A percentile compares a stretch with the other conserved stretches of the same genome.
Conservation (phyloP, 2,329 filamentous ascomycete genomes). For the Microascus cirrosus region DNA sequence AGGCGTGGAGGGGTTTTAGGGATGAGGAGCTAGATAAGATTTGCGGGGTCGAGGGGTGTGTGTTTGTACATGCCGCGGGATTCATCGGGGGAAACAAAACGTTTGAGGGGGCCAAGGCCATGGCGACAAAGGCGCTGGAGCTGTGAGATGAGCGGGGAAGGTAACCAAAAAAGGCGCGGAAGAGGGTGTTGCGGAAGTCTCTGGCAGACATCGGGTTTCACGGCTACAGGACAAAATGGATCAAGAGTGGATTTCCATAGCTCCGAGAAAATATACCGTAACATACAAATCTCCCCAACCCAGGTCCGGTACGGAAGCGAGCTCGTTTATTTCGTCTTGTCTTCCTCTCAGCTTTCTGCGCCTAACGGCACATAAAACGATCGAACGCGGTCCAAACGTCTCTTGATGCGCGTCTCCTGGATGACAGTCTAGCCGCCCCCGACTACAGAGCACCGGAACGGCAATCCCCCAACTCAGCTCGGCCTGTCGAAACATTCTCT, state of each 20-base stretch:
- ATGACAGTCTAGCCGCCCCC: background rate
- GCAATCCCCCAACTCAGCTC: background rate
- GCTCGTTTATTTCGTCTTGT: background rate
- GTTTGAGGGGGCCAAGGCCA: conserved; percentile 74
- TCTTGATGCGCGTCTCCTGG: background rate
- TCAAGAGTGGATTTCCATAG: background rate
- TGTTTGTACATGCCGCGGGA: conserved; percentile 89
- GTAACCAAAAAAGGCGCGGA: background rate
- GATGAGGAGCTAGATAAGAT: conserved; percentile 74
- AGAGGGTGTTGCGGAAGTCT: background rate
- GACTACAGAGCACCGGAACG: background rate
- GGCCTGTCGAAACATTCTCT: background rate
- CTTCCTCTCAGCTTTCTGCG: background rate
- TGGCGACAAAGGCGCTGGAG: conserved; percentile 67
- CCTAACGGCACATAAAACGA: background rate
- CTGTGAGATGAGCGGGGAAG: background rate
- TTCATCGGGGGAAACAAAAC: conserved; percentile 96
- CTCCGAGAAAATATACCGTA: background rate
- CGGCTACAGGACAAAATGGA: background rate
- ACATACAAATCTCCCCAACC: background rate
- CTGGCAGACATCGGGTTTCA: background rate
- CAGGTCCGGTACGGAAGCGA: background rate
- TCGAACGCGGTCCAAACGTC: background rate
- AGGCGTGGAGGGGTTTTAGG: conserved; percentile 82
- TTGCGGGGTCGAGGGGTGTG: conserved; percentile 57